A percentile compares a stretch with the other conserved stretches of the same genome.
These are phyloP conservation scores for Haematococcus lacustris DNA, from an alignment of 139 green algal species.

Conservation along the genomic window DNA sequence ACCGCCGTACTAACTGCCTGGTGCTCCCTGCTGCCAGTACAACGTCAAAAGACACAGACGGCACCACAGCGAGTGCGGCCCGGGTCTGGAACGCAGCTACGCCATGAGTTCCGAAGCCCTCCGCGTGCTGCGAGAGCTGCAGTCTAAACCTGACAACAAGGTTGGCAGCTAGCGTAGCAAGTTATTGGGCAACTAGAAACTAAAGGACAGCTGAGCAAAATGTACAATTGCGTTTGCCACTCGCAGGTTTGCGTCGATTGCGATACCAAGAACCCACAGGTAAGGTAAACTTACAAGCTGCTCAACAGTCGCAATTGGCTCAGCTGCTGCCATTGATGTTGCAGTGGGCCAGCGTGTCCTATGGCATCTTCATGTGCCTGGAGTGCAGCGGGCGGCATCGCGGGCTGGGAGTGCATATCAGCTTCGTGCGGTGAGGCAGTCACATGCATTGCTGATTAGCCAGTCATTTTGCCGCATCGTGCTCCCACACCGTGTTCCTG, in stretches of 20 bases:
- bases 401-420: slow-evolving; percentile 94
- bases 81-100: no score
- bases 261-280: slow-evolving; percentile 88
- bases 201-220: no score
- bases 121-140: not conserved
- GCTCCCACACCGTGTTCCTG: not conserved
- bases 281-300: slow-evolving; percentile 64
- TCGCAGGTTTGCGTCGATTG: slow-evolving; percentile 88
- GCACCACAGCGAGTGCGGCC: no score
- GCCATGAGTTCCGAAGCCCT: not conserved
- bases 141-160: not conserved
- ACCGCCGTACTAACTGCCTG: no score
- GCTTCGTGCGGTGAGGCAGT: slow-evolving; percentile 92
- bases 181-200: not conserved
- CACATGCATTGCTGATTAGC: no score
- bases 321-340: not conserved
- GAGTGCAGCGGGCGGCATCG: slow-evolving; percentile 94
- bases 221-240: not conserved
- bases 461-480: no score
- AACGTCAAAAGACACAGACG: no score
- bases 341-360: slow-evolving; percentile 63
- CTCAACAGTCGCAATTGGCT: not conserved
- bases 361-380: slow-evolving; percentile 98
- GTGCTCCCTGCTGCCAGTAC: no score
- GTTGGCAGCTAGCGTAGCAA: not conserved